Conservation (phyloP, 2,329 filamentous ascomycete species). For the Verticillium zaregamsianum region DNA sequence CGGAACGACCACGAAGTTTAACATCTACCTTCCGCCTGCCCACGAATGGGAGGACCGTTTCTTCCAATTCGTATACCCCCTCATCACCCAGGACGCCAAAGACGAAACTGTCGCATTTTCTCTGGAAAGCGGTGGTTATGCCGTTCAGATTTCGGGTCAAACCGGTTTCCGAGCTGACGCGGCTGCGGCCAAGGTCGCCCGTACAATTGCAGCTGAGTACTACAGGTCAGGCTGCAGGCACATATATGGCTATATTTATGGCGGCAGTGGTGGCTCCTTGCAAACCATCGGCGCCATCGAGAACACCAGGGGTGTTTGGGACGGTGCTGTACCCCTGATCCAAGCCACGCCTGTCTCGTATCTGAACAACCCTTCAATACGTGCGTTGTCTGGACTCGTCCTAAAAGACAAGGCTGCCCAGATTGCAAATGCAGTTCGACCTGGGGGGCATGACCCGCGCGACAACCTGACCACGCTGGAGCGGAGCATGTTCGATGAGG, state of each 20-base stretch:
- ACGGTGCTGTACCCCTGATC: conserved; percentile 15
- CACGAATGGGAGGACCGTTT: conserved; percentile 14
- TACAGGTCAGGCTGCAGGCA: conserved; percentile 7
- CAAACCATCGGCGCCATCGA: conserved; percentile 15
- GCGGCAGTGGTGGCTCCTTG: conserved; percentile 18
- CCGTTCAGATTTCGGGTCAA: conserved; percentile 11
- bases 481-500: conserved; percentile 5
- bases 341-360: conserved; percentile 13
- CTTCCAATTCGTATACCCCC: conserved; percentile 16
- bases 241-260: conserved; percentile 18
- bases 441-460: conserved; percentile 4
- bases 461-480: conserved; percentile 1
- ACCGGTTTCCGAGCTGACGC: conserved; percentile 16
- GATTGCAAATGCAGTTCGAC: conserved; percentile 5
- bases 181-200: conserved; percentile 15
- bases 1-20: conserved; percentile 14
- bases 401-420: not conserved
- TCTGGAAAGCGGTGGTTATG: conserved; percentile 14
- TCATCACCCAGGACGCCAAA: conserved; percentile 8
- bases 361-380: conserved; percentile 12
- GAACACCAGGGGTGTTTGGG: conserved; percentile 16
- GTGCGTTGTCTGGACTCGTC: conserved; percentile 10
- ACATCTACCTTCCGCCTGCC: conserved; percentile 16
- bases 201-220: conserved; percentile 9
- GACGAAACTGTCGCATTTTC: conserved; percentile 10